Base-by-base conservation (phyloP, 371 early-diverging fungal genomes). In the Lichtheimia hyalospora region DNA sequence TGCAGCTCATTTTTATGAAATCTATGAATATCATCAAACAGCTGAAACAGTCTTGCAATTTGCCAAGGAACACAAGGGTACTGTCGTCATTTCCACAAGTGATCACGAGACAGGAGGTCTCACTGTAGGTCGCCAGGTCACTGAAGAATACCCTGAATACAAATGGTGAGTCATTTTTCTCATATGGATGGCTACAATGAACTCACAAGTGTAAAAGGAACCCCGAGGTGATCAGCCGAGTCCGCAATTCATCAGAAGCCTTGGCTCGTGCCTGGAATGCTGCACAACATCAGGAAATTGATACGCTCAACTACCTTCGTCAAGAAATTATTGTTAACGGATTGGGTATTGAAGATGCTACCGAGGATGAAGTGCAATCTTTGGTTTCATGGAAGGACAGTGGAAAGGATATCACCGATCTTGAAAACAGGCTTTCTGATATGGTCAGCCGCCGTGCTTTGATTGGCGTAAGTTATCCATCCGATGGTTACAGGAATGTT, bases 1-100 rank as follows among this genome's bases (percentile, higher is more conserved):
- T 5, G 91, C 90, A 6, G 75, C 89, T 5, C 92, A 92, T 59
- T 73, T 89, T 20, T 82, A 81, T 59, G 93, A 93, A 21, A 90
- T 92, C 42, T 58, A 85, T 15, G 88, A 82, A 3, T 93, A 91
- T 70, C 83, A 92, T 60, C 75, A 87, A 4, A 79, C 87, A 0
- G 71, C 90, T 8, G 57, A 69, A 3, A 75, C 73, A 2, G 89
- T 86, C 28, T 77, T 84, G 58, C 67, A 79, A 15, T 93, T 73
- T 68, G 87, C 90, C 27, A 77, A 86, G 42, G 65, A 57, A 13
- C 71, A 89, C 63, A 88, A 87, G 16, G 83, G 79, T 54, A 89
- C 90, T 0, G 84, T 91, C 18, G 74, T 90, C 73, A 84, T 91
- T 52, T 88, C 89, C 56, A 84, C 83, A 24, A 82, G 80, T 18